Evolutionary conservation across 164 flowering plant genomes (phyloP).

Genomic region (Platanus orientalis): DNA sequence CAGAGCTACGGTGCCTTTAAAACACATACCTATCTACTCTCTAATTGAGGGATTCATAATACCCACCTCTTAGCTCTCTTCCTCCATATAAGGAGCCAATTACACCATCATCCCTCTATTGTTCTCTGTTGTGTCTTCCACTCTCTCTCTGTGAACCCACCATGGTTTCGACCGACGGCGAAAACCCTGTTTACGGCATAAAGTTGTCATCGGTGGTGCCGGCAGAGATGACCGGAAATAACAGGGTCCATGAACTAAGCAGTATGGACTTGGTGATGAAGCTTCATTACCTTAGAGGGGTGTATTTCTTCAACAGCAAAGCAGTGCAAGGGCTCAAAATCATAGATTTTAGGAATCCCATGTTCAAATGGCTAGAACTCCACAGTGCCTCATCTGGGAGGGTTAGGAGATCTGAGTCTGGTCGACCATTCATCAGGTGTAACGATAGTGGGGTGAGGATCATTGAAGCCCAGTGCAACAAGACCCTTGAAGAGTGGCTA

Average conservation of each 20-base stretch:
- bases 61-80: neutral
- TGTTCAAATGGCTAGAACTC: constrained; percentile 46
- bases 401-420: constrained; percentile 45
- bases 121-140: neutral
- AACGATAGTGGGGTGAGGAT: constrained; percentile 73
- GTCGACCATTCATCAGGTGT: constrained; percentile 58
- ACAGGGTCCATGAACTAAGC: constrained; percentile 28
- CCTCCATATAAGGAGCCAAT: neutral
- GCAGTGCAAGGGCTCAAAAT: constrained; percentile 31
- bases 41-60: neutral
- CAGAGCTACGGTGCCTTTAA: neutral
- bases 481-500: constrained; percentile 45
- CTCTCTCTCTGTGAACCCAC: neutral
- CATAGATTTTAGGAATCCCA: constrained; percentile 38
- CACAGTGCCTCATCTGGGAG: constrained; percentile 40
- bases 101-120: neutral
- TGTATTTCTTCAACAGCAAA: constrained; percentile 47
- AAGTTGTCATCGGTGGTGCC: constrained; percentile 65
- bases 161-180: constrained; percentile 12
- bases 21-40: neutral
- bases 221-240: constrained; percentile 40
- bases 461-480: constrained; percentile 41
- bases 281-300: constrained; percentile 56
- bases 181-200: constrained; percentile 21
- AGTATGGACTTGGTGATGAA: constrained; percentile 65